Base-by-base conservation (phyloP, 116 monocot genomes). In the Trichopus zeylanicus region DNA sequence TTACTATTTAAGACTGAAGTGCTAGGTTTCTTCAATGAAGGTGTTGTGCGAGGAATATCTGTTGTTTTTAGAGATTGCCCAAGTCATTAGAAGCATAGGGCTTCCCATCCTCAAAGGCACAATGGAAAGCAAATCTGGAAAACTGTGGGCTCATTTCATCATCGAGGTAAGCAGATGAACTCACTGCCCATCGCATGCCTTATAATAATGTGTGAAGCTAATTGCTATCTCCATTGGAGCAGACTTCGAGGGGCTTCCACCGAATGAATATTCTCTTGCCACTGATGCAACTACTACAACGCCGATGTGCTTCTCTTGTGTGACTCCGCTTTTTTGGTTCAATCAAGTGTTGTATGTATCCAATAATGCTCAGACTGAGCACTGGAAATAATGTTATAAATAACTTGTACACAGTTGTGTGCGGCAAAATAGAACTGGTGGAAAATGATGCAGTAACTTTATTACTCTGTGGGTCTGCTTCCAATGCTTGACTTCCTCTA, bases 241-340 rank as follows among this genome's bases (percentile, higher is more conserved):
- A 91, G 91, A 69, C 59, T 6, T 67, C 75, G 0, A 70, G 63
- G 26, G 80, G 83, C 1, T 91, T 86, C 53, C 55, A 91, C 33
- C 54, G 77, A 31, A 75, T 80, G 80, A 71, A 91, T 9, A 81
- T 91, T 53, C 70, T 86, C 1, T 87, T 72, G 83, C 83, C 86
- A 9, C 26, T 91, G 48, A 80, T 91, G 77, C 80, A 70, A 30
- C 62, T 91, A 1, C 35, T 86, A 55, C 83, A 86, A 42, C 72
- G 61, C 16, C 10, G 34, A 35, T 35, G 34, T 35, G 34, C 10
- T 10, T 35, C 5, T 35, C 34, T 35, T 10, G 10, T 6, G 34
- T 6, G 10, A 35, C n/a, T n/a, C n/a, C n/a, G n/a, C n/a, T n/a
- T n/a, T n/a, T n/a, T n/a, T n/a, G n/a, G n/a, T n/a, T n/a, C n/a